A percentile compares a stretch with the other conserved stretches of the same genome.
Evolutionary conservation across 441 rosid species (phyloP).

Genomic region (Euphorbia celastroides): DNA sequence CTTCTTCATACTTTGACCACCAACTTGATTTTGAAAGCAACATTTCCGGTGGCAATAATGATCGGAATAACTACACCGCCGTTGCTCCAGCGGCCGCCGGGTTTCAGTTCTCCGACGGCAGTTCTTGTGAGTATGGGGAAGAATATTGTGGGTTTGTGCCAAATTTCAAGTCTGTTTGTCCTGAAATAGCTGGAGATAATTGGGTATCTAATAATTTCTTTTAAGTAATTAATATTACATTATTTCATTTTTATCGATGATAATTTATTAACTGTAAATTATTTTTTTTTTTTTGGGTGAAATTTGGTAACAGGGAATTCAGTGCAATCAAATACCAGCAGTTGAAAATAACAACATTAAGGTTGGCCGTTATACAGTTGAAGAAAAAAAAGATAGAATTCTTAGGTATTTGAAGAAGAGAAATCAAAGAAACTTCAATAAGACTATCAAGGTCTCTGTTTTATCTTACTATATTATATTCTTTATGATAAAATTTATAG

Average conservation of each 20-base stretch:
- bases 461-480: neutral
- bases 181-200: conserved; percentile 28
- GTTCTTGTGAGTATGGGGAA: conserved; percentile 35
- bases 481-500: neutral
- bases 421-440: conserved; percentile 89
- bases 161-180: conserved; percentile 43
- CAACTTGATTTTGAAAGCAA: conserved; percentile 21
- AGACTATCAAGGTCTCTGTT: conserved; percentile 71
- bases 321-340: conserved; percentile 31
- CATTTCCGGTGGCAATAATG: conserved; percentile 13
- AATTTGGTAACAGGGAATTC: conserved; percentile 35
- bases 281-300: no score
- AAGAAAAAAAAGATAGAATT: conserved; percentile 85
- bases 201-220: conserved; percentile 33
- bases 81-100: conserved; percentile 18
- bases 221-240: neutral
- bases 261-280: no score
- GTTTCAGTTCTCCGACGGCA: conserved; percentile 26
- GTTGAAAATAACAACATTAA: conserved; percentile 42
- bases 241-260: neutral
- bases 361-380: conserved; percentile 72
- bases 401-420: conserved; percentile 81
- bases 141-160: conserved; percentile 41
- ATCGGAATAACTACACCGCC: conserved; percentile 16
- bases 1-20: conserved; percentile 27